Conservation (phyloP, 495 filamentous ascomycete genomes). For the Xylaria sp. region DNA sequence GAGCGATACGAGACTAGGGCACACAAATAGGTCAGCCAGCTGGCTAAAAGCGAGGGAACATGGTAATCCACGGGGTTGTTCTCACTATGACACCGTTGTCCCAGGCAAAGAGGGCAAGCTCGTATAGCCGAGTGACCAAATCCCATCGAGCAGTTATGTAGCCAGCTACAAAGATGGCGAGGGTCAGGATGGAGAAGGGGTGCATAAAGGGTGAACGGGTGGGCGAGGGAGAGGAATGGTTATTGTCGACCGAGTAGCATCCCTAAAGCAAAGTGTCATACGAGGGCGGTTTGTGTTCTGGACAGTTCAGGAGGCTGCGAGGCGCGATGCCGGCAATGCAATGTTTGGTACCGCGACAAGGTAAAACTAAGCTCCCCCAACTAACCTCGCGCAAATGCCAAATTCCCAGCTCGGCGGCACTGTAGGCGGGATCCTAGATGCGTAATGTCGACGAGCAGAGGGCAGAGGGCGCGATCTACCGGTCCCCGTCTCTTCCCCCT, state of each 20-base stretch:
- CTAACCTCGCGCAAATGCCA: slow-evolving; percentile 3
- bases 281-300: background rate
- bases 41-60: slow-evolving; percentile 8
- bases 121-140: slow-evolving; percentile 92
- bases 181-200: slow-evolving; percentile 91
- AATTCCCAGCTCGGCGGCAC: background rate
- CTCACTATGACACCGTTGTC: slow-evolving; percentile 97
- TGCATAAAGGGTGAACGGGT: slow-evolving; percentile 67
- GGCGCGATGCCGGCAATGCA: background rate
- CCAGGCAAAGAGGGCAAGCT: slow-evolving; percentile 96
- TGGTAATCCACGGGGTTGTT: slow-evolving; percentile 22
- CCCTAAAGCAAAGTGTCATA: slow-evolving; percentile 23
- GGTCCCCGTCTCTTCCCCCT: background rate
- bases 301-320: slow-evolving; percentile 1
- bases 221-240: slow-evolving; percentile 13
- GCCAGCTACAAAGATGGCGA: slow-evolving; percentile 98
- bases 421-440: background rate
- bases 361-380: background rate
- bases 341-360: background rate
- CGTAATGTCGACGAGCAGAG: background rate
- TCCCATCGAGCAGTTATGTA: slow-evolving; percentile 99
- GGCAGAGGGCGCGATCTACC: background rate
- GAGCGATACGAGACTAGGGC: slow-evolving; percentile 50
- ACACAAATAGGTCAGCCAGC: slow-evolving; percentile 19
- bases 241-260: slow-evolving; percentile 39